Percentiles rank a stretch among this genome's conserved stretches.
Conservation (phyloP, 2,329 filamentous ascomycete species). For the Exophiala lecanii-corni region DNA sequence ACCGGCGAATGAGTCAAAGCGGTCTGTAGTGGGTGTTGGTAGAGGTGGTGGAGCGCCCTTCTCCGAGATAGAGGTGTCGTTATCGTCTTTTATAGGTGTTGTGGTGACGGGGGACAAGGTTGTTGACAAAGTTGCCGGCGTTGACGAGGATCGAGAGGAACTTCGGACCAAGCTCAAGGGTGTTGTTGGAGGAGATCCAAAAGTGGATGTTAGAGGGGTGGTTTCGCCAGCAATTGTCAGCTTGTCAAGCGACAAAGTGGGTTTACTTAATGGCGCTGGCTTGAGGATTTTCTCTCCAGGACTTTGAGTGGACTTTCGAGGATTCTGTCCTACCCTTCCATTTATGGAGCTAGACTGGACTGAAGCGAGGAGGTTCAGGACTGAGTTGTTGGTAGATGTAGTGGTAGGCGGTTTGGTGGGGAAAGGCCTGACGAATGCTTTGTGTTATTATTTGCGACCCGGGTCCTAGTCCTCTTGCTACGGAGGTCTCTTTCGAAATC, state of each 20-base stretch:
- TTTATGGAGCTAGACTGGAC: slow-evolving; percentile 8
- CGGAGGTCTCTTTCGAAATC: slow-evolving; percentile 26
- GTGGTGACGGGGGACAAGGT: slow-evolving; percentile 4
- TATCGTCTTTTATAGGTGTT: slow-evolving; percentile 7
- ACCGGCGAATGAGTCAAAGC: slow-evolving; percentile 20
- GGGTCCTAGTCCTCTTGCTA: slow-evolving; percentile 13
- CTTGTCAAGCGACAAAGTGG: slow-evolving; percentile 23
- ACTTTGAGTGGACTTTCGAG: slow-evolving; percentile 9
- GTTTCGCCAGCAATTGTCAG: slow-evolving; percentile 22
- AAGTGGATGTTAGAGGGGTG: slow-evolving; percentile 12
- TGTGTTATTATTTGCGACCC: no score
- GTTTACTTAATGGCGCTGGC: slow-evolving; percentile 15
- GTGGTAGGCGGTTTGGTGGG: slow-evolving; percentile 6
- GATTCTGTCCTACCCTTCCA: slow-evolving; percentile 7
- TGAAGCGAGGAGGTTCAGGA: slow-evolving; percentile 14
- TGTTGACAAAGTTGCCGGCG: no score
- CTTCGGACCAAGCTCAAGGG: background rate
- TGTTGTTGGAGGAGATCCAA: slow-evolving; percentile 18
- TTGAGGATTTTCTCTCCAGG: slow-evolving; percentile 15
- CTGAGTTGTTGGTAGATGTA: slow-evolving; percentile 3
- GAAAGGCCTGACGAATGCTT: no score
- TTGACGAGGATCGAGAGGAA: slow-evolving; percentile 2
- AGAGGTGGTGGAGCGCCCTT: background rate
- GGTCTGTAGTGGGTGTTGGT: slow-evolving; percentile 13
- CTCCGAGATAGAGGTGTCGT: background rate